Conservation (phyloP, 1,284 basidiomycete genomes). For the Cerrena zonata region DNA sequence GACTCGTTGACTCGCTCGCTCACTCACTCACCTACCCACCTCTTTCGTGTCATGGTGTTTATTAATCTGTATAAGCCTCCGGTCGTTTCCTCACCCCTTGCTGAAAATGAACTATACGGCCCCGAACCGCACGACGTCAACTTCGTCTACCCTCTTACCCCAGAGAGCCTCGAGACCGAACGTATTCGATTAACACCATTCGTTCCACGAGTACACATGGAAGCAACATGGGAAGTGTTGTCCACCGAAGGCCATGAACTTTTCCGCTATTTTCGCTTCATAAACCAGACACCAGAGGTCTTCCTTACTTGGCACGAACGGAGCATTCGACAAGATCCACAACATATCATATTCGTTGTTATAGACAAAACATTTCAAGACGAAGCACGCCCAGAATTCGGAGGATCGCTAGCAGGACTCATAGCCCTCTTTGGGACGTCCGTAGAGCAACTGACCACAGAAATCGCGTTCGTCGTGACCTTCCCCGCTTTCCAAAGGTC, state of each 20-base stretch:
- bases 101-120: slow-evolving; percentile 18
- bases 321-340: slow-evolving; percentile 11
- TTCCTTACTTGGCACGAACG: slow-evolving; percentile 13
- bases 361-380: slow-evolving; percentile 24
- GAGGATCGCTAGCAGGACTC: slow-evolving; percentile 34
- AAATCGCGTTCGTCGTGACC: slow-evolving; percentile 47
- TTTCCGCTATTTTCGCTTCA: slow-evolving; percentile 36
- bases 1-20: no score
- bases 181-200: slow-evolving; percentile 30
- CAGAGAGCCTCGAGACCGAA: slow-evolving; percentile 21
- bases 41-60: slow-evolving; percentile 20
- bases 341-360: slow-evolving; percentile 19
- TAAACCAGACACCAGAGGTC: slow-evolving; percentile 11
- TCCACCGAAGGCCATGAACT: slow-evolving; percentile 13
- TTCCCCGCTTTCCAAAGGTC: slow-evolving; percentile 59
- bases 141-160: slow-evolving; percentile 28
- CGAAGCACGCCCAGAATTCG: slow-evolving; percentile 14
- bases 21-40: no score
- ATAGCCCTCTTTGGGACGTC: slow-evolving; percentile 37
- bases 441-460: slow-evolving; percentile 34
- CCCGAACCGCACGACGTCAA: slow-evolving; percentile 29
- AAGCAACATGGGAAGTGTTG: slow-evolving; percentile 11
- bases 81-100: neutral
- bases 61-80: slow-evolving; percentile 17
- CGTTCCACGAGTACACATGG: slow-evolving; percentile 16